Conservation (phyloP, 1,284 basidiomycete species). For the Malassezia pachydermatis region DNA sequence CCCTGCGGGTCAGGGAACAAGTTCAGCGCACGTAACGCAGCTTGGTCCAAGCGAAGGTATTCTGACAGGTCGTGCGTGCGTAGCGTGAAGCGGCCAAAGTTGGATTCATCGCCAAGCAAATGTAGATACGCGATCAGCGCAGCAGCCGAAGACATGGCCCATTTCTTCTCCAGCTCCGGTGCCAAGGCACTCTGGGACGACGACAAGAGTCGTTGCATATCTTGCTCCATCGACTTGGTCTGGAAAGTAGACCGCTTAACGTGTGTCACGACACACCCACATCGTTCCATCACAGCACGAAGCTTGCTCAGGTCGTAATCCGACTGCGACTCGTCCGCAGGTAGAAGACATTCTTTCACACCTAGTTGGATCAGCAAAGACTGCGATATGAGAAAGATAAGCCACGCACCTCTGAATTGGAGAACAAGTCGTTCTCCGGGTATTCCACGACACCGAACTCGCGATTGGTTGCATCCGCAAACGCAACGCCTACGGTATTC, state of each 20-base stretch:
- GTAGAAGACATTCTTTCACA: constrained; percentile 74
- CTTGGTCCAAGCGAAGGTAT: constrained; percentile 91
- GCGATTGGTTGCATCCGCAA: constrained; percentile 54
- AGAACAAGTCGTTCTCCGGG: constrained; percentile 87
- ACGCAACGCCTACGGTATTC: constrained; percentile 54
- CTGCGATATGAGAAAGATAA: constrained; percentile 49
- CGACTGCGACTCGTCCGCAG: constrained; percentile 52
- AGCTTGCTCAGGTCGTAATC: constrained; percentile 64
- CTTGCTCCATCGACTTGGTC: constrained; percentile 69
- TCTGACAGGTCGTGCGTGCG: constrained; percentile 81
- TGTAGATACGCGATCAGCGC: constrained; percentile 75
- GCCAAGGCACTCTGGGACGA: constrained; percentile 42
- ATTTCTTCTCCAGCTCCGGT: constrained; percentile 65
- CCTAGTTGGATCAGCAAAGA: constrained; percentile 90
- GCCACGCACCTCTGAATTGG: constrained; percentile 70
- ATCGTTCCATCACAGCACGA: constrained; percentile 60
- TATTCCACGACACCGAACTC: constrained; percentile 67
- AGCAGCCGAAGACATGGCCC: constrained; percentile 67
- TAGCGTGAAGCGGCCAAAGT: constrained; percentile 71
- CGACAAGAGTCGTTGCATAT: constrained; percentile 63
- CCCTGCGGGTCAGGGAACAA: constrained; percentile 59
- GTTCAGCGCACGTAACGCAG: constrained; percentile 80
- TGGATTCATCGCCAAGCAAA: constrained; percentile 68
- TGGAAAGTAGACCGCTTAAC: constrained; percentile 72
- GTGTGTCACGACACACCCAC: constrained; percentile 80